Percentiles rank a stretch among this genome's conserved stretches.
Evolutionary conservation across 257 asterid species (phyloP).

Genomic region (Sherardia arvensis): DNA sequence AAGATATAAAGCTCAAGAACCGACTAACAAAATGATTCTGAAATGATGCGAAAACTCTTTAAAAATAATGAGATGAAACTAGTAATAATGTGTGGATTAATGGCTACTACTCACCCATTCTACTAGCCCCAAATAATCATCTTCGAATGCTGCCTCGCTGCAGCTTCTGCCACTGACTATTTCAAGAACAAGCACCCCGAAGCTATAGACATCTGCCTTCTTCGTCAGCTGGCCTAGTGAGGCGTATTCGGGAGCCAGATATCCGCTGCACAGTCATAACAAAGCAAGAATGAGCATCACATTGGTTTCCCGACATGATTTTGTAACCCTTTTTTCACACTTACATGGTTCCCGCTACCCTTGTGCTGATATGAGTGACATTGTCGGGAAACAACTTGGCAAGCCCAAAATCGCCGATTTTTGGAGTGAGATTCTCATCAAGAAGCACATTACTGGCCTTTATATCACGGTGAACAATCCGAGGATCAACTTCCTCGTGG

Average conservation of each 20-base stretch:
- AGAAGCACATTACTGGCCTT: constrained; percentile 88
- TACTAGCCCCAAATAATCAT: constrained; percentile 41
- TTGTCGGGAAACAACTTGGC: constrained; percentile 88
- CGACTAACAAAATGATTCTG: neutral
- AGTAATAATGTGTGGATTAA: neutral
- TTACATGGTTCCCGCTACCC: constrained; percentile 93
- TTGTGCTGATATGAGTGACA: constrained; percentile 78
- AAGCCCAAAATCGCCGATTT: constrained; percentile 78
- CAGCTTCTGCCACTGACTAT: constrained; percentile 65
- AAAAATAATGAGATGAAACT: no score
- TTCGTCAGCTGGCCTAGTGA: constrained; percentile 59
- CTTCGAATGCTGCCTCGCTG: constrained; percentile 58
- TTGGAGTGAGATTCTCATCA: constrained; percentile 50
- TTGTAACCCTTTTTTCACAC: constrained; percentile 11
- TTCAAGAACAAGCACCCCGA: constrained; percentile 78
- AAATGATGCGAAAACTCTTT: neutral
- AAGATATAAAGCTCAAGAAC: neutral
- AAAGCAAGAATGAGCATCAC: neutral
- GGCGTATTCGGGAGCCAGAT: constrained; percentile 80
- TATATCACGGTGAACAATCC: constrained; percentile 80
- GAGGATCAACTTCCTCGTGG: constrained; percentile 66
- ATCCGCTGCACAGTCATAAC: constrained; percentile 41
- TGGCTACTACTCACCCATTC: constrained; percentile 53
- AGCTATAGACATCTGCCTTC: constrained; percentile 77
- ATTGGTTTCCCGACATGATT: neutral